phyloP scores from a whole-genome alignment of 1,284 basidiomycete genomes.

The Rhizoctonia solani region DNA sequence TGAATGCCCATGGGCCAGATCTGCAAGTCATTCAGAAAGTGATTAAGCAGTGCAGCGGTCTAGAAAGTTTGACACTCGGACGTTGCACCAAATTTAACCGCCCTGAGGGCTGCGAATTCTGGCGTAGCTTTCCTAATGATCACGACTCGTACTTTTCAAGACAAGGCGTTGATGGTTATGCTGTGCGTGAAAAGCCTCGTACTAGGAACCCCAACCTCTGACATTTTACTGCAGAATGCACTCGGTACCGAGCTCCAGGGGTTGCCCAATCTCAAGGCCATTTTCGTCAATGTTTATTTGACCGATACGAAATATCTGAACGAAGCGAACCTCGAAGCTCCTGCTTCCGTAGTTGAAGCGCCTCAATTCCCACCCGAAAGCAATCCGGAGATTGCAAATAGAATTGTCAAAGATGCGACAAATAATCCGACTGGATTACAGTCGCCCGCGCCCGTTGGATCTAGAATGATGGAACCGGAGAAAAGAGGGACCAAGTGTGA shows the following conservation, averaged over 20 bases:
- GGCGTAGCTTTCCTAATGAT: slow-evolving; percentile 17
- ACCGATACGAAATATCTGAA: slow-evolving; percentile 25
- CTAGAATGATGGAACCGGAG: too few relatives aligned
- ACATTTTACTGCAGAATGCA: slow-evolving; percentile 3
- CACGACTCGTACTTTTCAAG: slow-evolving; percentile 32
- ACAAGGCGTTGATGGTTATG: slow-evolving; percentile 23
- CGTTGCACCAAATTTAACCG: slow-evolving; percentile 27
- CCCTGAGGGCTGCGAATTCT: slow-evolving; percentile 2
- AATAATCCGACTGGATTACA: too few relatives aligned
- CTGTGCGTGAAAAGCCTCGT: background rate
- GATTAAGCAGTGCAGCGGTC: slow-evolving; percentile 16
- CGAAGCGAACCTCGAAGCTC: too few relatives aligned
- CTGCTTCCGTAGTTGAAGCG: too few relatives aligned
- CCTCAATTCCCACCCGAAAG: background rate
- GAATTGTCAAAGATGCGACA: too few relatives aligned
- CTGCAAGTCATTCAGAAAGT: slow-evolving; percentile 23
- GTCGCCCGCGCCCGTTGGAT: too few relatives aligned
- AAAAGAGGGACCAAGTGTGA: too few relatives aligned
- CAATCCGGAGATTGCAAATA: background rate
- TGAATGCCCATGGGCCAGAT: slow-evolving; percentile 27
- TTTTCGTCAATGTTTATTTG: slow-evolving; percentile 31
- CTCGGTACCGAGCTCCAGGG: slow-evolving; percentile 1
- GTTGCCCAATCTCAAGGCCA: slow-evolving; percentile 4
- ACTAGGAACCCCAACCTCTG: background rate
- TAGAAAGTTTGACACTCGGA: slow-evolving; percentile 18